Percentiles rank a stretch among this genome's conserved stretches.
Evolutionary conservation across 148 eudicot species (phyloP).

Genomic region (Chenopodium formosanum): DNA sequence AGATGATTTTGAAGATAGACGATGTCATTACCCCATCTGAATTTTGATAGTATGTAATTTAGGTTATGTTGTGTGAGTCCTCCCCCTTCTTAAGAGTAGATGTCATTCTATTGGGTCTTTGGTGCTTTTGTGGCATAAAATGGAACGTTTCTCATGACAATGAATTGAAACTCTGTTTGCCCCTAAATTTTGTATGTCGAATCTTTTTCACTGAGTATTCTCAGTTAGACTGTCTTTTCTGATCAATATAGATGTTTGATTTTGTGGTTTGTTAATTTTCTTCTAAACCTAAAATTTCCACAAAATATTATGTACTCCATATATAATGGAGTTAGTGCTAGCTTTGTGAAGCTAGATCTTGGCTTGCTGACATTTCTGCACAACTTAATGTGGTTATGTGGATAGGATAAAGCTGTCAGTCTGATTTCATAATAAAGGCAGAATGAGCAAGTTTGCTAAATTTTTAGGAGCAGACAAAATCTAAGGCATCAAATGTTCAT

Average conservation of each 20-base stretch:
- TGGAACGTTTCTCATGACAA: neutral
- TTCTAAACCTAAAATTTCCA: neutral
- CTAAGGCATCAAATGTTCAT: constrained; percentile 19
- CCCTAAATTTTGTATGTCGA: constrained; percentile 21
- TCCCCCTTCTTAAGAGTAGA: neutral
- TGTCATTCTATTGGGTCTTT: neutral
- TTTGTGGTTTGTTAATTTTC: constrained; percentile 5
- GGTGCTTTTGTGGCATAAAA: neutral
- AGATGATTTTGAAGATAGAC: constrained; percentile 96
- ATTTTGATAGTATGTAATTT: constrained; percentile 35
- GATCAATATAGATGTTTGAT: constrained; percentile 7
- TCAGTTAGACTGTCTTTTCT: neutral
- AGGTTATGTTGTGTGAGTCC: neutral
- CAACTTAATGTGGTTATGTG: neutral
- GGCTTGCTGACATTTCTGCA: neutral
- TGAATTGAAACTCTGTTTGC: constrained; percentile 1
- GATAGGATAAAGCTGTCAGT: constrained; percentile 7
- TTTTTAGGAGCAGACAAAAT: constrained; percentile 15
- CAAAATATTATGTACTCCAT: neutral
- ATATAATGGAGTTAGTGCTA: neutral
- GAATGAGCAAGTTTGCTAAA: constrained; percentile 3
- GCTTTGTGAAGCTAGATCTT: neutral
- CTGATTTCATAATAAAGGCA: constrained; percentile 4
- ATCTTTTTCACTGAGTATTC: neutral
- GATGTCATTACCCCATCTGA: constrained; percentile 86